These are phyloP conservation scores for Irpex lacteus DNA, from an alignment of 1,284 basidiomycete species.

Conservation along the genomic window DNA sequence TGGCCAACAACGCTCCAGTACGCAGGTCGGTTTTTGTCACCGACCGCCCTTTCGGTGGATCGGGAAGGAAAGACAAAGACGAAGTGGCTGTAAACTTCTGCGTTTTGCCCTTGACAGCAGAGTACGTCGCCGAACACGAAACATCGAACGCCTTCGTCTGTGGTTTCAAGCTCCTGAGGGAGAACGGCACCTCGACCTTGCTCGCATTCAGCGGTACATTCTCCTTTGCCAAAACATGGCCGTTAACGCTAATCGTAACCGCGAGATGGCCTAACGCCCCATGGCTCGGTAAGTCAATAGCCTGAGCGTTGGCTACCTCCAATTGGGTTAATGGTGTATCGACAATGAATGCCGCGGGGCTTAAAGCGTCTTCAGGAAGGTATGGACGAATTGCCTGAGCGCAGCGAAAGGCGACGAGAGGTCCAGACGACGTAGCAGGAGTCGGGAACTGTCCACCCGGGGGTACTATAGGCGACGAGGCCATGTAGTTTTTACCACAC, in stretches of 20 bases:
- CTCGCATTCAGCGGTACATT: conserved; percentile 52
- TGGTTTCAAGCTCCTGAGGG: conserved; percentile 42
- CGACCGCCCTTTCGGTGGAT: conserved; percentile 40
- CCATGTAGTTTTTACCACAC: conserved; percentile 69
- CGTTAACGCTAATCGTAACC: conserved; percentile 43
- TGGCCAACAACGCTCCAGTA: conserved; percentile 64
- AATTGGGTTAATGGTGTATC: conserved; percentile 55
- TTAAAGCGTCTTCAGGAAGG: conserved; percentile 47
- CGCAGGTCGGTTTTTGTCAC: conserved; percentile 71
- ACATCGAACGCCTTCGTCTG: conserved; percentile 46
- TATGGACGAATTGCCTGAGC: conserved; percentile 67
- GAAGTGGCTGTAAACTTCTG: conserved; percentile 49
- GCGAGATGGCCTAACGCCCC: conserved; percentile 24
- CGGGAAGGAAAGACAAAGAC: conserved; percentile 55
- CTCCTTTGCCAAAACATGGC: conserved; percentile 37
- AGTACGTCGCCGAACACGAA: conserved; percentile 44
- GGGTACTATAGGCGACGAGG: conserved; percentile 44
- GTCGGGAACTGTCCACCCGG: conserved; percentile 61
- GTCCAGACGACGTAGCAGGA: conserved; percentile 41
- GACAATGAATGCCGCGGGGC: conserved; percentile 46
- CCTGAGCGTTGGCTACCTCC: conserved; percentile 43
- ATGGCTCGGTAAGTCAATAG: conserved; percentile 38
- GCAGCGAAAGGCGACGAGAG: conserved; percentile 68
- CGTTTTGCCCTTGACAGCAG: conserved; percentile 7
- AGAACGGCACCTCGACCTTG: conserved; percentile 49